A percentile compares a stretch with the other conserved stretches of the same genome.
Evolutionary conservation across 331 rosid genomes (phyloP).

Genomic region (Erythrophleum ivorense): DNA sequence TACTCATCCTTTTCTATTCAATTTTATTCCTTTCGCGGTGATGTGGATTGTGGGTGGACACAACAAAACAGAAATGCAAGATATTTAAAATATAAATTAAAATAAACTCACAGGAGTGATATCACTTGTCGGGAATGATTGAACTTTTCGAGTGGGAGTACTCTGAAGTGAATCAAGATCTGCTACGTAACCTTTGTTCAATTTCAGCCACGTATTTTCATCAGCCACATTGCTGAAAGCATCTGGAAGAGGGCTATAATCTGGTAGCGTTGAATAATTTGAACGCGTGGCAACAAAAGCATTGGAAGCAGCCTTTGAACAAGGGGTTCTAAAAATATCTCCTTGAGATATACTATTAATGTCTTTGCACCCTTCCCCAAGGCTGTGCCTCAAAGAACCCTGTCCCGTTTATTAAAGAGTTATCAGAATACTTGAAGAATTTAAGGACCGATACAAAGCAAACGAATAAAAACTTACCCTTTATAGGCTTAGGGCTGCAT

Average conservation of each 20-base stretch:
- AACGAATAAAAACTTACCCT: constrained; percentile 9
- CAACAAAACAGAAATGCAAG: constrained; percentile 29
- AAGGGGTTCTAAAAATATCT: constrained; percentile 76
- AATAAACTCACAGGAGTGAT: constrained; percentile 63
- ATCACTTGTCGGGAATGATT: constrained; percentile 69
- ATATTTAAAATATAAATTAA: constrained; percentile 10
- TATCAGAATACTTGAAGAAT: constrained; percentile 16
- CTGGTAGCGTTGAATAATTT: constrained; percentile 59
- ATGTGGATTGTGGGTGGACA: neutral
- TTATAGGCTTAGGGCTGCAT: neutral
- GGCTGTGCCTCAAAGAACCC: constrained; percentile 55
- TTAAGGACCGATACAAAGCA: constrained; percentile 25
- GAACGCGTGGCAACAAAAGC: constrained; percentile 82
- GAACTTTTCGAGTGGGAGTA: constrained; percentile 75
- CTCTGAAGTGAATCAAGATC: constrained; percentile 86
- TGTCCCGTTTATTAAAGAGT: constrained; percentile 45
- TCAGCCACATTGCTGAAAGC: constrained; percentile 80
- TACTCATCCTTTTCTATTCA: constrained; percentile 20
- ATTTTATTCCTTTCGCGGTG: neutral
- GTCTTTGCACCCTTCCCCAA: constrained; percentile 53
- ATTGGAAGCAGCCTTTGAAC: constrained; percentile 66
- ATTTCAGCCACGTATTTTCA: constrained; percentile 89
- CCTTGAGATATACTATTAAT: constrained; percentile 57
- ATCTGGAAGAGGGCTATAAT: constrained; percentile 79
- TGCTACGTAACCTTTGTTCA: constrained; percentile 83